Evolutionary conservation across 495 filamentous ascomycete genomes (phyloP), one percentile per base, ranked within the genome.

Genomic region (Chaetomium cochliodes): DNA sequence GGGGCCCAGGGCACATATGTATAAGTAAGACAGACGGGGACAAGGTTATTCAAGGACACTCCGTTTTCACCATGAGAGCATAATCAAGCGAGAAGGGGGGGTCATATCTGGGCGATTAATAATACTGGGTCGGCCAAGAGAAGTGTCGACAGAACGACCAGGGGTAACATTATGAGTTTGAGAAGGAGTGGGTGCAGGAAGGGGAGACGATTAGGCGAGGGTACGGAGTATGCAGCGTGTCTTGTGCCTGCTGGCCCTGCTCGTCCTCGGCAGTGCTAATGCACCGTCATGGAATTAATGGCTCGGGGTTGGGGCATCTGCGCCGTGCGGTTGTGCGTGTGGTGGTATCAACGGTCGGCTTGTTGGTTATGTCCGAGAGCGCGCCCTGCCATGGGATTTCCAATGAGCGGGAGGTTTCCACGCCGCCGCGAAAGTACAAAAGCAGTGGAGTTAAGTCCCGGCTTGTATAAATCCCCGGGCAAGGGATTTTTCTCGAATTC

Each of bases 301-400:
- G 41, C 61, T 57, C 61, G 61, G 52, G 42, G 41, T 47, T 54
- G 60, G 30, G n/a, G 47, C 41, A 12, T 26, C 8, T 30, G 37
- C 18, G 60, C 33, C 30, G 30, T 46, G 30, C 33, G 55, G 55
- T 26, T 44, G 41, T 18, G 13, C n/a, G n/a, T 44, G 11, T 16
- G 63, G 65, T 52, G 59, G 63, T 49, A 59, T 64, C 67, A 72
- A 69, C 65, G 67, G 72, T 74, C 72, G 72, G 72, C 71, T 55
- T 73, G 70, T 73, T 74, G 46, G 67, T 73, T 74, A 73, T 73
- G 69, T 71, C 72, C 72, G 72, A 74, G 72, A 62, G 65, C 67
- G 68, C 67, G 70, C 64, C 39, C 44, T 41, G 70, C 64, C 39
- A 30, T 41, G 28, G 13, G 33, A 37, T 39, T 55, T 41, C 39